Percentiles rank a stretch among this genome's conserved stretches.
phyloP scores from a whole-genome alignment of 2,329 filamentous ascomycete species.

The Pseudomassariella vexata region DNA sequence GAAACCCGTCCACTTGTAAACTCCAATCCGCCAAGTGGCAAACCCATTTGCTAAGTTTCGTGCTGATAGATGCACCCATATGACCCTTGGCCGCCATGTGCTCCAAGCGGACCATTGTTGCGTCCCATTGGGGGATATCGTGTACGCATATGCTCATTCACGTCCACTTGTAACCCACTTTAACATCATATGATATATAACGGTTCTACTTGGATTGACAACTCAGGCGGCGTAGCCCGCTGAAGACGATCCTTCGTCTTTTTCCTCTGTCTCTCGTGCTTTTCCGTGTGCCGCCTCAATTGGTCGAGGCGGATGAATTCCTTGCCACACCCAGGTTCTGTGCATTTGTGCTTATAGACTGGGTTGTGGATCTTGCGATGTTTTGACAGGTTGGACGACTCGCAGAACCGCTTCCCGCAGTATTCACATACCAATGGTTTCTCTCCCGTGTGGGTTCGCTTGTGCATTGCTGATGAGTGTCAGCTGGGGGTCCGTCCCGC shows the following conservation, averaged over 20 bases:
- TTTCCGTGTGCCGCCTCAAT: conserved; percentile 47
- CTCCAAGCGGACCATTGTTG: too few species aligned
- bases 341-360: conserved; percentile 45
- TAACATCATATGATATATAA: too few species aligned
- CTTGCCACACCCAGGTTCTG: conserved; percentile 42
- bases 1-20: too few species aligned
- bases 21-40: too few species aligned
- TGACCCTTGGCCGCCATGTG: too few species aligned
- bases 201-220: background rate
- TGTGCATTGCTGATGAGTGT: conserved; percentile 54
- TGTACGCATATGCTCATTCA: too few species aligned
- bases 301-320: conserved; percentile 57
- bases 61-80: too few species aligned
- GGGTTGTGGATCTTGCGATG: conserved; percentile 57
- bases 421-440: conserved; percentile 56
- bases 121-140: too few species aligned
- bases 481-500: background rate
- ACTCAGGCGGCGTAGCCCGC: conserved; percentile 1
- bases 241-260: conserved; percentile 10
- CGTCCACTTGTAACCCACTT: too few species aligned
- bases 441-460: conserved; percentile 58
- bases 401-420: conserved; percentile 55
- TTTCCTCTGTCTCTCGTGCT: conserved; percentile 17
- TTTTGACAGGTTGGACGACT: conserved; percentile 63
- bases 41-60: too few species aligned